phyloP scores from a whole-genome alignment of 2,329 filamentous ascomycete genomes.

The Sphaerulina vaccinii region DNA sequence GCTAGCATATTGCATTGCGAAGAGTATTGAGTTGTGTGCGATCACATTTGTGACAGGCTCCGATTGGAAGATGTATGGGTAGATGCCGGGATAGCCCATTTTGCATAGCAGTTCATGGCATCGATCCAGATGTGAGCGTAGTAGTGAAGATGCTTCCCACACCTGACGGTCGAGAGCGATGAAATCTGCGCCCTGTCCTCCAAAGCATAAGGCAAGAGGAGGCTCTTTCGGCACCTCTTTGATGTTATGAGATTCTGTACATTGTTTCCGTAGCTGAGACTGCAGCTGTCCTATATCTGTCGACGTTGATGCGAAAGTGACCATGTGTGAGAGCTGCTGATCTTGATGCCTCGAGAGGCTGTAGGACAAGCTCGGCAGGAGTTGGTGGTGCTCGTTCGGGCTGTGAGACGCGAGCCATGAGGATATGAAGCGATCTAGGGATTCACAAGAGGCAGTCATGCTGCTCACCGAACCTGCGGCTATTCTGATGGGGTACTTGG shows the following conservation, averaged over 20 bases:
- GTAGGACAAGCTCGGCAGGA: neutral
- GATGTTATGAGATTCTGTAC: neutral
- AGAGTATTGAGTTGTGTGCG: conserved; percentile 11
- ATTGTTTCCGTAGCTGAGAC: neutral
- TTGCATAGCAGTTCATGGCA: conserved; percentile 8
- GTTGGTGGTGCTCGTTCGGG: neutral
- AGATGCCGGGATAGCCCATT: conserved; percentile 16
- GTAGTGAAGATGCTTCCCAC: neutral
- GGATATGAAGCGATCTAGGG: neutral
- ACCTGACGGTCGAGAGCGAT: conserved; percentile 13
- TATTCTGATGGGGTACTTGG: conserved; percentile 6
- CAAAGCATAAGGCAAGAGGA: conserved; percentile 18
- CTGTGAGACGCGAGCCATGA: neutral
- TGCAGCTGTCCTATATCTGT: neutral
- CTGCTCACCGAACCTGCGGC: neutral
- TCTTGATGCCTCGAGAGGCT: conserved; percentile 5
- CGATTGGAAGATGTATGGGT: conserved; percentile 16
- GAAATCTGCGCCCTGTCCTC: conserved; percentile 11
- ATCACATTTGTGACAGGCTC: conserved; percentile 15
- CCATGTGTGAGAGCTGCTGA: neutral
- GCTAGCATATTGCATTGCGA: conserved; percentile 18
- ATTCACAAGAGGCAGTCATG: conserved; percentile 2
- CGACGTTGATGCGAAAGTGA: conserved; percentile 1
- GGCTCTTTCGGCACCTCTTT: conserved; percentile 1
- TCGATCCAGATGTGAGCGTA: conserved; percentile 15